A percentile compares a stretch with the other conserved stretches of the same genome.
Evolutionary conservation across 1,139 yeast genomes (phyloP).

Genomic region (Suhomyces terraborum): DNA sequence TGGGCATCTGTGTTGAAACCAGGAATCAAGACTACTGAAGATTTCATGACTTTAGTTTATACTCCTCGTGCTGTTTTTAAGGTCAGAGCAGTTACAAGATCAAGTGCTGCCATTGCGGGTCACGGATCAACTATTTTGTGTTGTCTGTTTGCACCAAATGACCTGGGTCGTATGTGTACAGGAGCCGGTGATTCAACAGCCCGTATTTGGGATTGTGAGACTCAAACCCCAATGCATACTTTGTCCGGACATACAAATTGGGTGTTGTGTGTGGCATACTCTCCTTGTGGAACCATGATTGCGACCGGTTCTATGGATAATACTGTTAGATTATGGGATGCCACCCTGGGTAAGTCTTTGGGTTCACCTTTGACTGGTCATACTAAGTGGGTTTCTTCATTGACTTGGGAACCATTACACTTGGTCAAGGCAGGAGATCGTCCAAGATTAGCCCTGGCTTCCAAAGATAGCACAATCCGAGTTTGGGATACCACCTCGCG

Average conservation of each 20-base stretch:
- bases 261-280: slow-evolving; percentile 93
- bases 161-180: slow-evolving; percentile 83
- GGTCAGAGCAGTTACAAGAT: slow-evolving; percentile 87
- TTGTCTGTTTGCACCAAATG: slow-evolving; percentile 90
- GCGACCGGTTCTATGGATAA: slow-evolving; percentile 98
- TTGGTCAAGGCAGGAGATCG: slow-evolving; percentile 61
- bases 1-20: slow-evolving; percentile 84
- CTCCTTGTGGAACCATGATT: slow-evolving; percentile 86
- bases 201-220: slow-evolving; percentile 94
- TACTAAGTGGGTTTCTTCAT: slow-evolving; percentile 82
- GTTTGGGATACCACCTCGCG: slow-evolving; percentile 89
- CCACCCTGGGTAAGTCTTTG: slow-evolving; percentile 67
- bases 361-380: slow-evolving; percentile 84
- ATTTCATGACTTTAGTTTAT: slow-evolving; percentile 83
- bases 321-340: slow-evolving; percentile 81
- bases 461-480: slow-evolving; percentile 88
- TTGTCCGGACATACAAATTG: slow-evolving; percentile 86
- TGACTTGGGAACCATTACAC: slow-evolving; percentile 95
- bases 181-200: slow-evolving; percentile 99
- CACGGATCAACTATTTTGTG: slow-evolving; percentile 93
- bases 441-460: slow-evolving; percentile 82
- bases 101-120: slow-evolving; percentile 91
- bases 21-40: slow-evolving; percentile 87
- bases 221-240: slow-evolving; percentile 85
- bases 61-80: slow-evolving; percentile 96